Conservation (phyloP, 805 yeast species). For the Dipodascopsis tothii region DNA sequence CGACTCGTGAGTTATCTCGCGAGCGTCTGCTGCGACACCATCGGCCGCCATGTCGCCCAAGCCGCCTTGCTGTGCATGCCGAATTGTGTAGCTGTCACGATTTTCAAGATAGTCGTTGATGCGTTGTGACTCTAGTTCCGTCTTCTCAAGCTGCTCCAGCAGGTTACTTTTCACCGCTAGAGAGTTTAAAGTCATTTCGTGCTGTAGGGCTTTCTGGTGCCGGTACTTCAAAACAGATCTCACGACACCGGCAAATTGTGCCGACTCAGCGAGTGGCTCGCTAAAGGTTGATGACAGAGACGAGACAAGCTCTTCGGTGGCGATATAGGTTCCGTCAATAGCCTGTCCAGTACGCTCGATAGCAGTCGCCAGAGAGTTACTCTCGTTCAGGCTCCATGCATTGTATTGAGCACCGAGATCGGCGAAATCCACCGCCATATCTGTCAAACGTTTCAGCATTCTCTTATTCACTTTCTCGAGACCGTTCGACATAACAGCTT, state of each 20-base stretch:
- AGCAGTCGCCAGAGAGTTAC: constrained; percentile 39
- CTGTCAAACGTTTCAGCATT: constrained; percentile 47
- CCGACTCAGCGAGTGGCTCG: constrained; percentile 66
- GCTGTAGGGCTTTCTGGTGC: constrained; percentile 48
- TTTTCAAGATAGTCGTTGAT: constrained; percentile 29
- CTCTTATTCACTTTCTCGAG: constrained; percentile 54
- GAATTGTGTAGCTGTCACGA: constrained; percentile 7
- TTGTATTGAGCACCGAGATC: constrained; percentile 70
- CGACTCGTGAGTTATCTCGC: background rate
- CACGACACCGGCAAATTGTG: constrained; percentile 53
- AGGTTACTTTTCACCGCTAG: constrained; percentile 32
- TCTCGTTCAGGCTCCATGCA: constrained; percentile 49
- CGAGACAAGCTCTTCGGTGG: constrained; percentile 46
- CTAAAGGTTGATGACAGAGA: constrained; percentile 52
- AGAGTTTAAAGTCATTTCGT: constrained; percentile 38
- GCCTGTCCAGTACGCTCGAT: constrained; percentile 82
- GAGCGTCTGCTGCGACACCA: background rate
- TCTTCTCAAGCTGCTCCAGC: constrained; percentile 35
- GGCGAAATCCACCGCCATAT: constrained; percentile 56
- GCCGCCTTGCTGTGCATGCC: background rate
- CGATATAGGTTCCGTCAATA: constrained; percentile 54
- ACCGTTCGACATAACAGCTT: constrained; percentile 38
- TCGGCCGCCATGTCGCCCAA: background rate
- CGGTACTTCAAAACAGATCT: constrained; percentile 55
- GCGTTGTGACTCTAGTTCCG: constrained; percentile 41